These are phyloP conservation scores for Apophysomyces sp. DNA, from an alignment of 371 early-diverging fungal species.

Conservation along the genomic window DNA sequence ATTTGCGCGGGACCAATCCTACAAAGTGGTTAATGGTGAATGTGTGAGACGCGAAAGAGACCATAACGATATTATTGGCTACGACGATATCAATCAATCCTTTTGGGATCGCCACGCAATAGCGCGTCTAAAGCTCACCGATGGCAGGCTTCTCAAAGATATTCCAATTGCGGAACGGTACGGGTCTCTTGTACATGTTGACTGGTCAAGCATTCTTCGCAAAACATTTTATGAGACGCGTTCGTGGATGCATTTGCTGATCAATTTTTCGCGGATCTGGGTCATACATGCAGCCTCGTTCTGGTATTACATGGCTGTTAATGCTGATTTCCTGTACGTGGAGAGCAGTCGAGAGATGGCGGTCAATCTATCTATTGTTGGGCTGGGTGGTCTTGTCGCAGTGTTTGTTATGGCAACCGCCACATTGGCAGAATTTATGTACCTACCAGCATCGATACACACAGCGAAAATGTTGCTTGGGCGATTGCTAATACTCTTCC, in stretches of 20 bases:
- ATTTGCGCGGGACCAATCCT: slow-evolving; percentile 75
- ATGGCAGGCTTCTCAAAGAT: slow-evolving; percentile 59
- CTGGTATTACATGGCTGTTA: slow-evolving; percentile 81
- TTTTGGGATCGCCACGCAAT: slow-evolving; percentile 81
- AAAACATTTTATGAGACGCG: slow-evolving; percentile 88
- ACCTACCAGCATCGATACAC: slow-evolving; percentile 54
- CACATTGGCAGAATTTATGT: slow-evolving; percentile 70
- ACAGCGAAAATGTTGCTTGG: slow-evolving; percentile 59
- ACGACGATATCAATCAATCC: slow-evolving; percentile 88
- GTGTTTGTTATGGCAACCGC: slow-evolving; percentile 64
- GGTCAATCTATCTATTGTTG: slow-evolving; percentile 63
- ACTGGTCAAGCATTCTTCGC: slow-evolving; percentile 69
- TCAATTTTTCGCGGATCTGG: slow-evolving; percentile 89
- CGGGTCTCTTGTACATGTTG: slow-evolving; percentile 53
- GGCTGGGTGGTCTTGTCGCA: slow-evolving; percentile 74
- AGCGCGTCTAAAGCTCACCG: slow-evolving; percentile 56
- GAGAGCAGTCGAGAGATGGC: slow-evolving; percentile 32
- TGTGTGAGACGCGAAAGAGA: slow-evolving; percentile 80
- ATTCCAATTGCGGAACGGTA: slow-evolving; percentile 65
- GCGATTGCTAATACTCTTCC: slow-evolving; percentile 54
- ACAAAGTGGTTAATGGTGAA: slow-evolving; percentile 72
- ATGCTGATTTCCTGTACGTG: slow-evolving; percentile 66
- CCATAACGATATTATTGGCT: slow-evolving; percentile 80
- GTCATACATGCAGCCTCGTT: slow-evolving; percentile 78
- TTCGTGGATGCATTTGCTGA: slow-evolving; percentile 78